phyloP scores from a whole-genome alignment of 169 alveolate genomes.

The Plasmodium reichenowi region DNA sequence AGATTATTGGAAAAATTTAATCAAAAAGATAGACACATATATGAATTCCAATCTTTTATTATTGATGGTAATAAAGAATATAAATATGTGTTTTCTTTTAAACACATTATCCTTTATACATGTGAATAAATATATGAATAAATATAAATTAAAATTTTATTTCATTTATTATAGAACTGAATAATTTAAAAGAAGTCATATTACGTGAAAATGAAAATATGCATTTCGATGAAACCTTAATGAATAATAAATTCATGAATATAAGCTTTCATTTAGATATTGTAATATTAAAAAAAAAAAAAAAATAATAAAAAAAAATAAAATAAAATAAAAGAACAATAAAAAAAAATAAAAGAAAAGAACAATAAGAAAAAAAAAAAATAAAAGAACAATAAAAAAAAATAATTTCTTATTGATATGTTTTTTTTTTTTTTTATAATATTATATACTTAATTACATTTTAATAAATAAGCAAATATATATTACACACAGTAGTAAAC shows the following conservation, averaged over 20 bases:
- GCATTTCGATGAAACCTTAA: conserved; percentile 22
- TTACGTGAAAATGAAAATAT: conserved; percentile 31
- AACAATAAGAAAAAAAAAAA: too few relatives aligned
- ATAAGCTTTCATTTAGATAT: conserved; percentile 40
- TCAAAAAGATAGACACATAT: conserved; percentile 63
- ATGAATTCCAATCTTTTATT: conserved; percentile 49
- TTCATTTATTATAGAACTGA: conserved; percentile 11
- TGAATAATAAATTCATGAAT: conserved; percentile 31
- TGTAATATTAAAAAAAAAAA: conserved; percentile 18
- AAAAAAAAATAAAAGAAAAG: background rate
- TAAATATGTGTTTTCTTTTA: too few relatives aligned
- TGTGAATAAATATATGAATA: background rate
- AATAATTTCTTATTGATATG: background rate
- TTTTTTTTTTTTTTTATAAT: background rate
- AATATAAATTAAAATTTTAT: background rate
- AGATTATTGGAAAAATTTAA: conserved; percentile 51
- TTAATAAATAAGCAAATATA: too few relatives aligned
- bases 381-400: background rate
- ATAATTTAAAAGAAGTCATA: conserved; percentile 29
- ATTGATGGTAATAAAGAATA: conserved; percentile 19
- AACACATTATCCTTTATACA: too few relatives aligned
- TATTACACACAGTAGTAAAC: too few relatives aligned
- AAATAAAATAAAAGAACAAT: too few relatives aligned
- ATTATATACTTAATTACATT: too few relatives aligned
- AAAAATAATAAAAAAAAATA: background rate